Conservation (phyloP, 2,329 filamentous ascomycete genomes). For the Penicillium sclerotiorum region DNA sequence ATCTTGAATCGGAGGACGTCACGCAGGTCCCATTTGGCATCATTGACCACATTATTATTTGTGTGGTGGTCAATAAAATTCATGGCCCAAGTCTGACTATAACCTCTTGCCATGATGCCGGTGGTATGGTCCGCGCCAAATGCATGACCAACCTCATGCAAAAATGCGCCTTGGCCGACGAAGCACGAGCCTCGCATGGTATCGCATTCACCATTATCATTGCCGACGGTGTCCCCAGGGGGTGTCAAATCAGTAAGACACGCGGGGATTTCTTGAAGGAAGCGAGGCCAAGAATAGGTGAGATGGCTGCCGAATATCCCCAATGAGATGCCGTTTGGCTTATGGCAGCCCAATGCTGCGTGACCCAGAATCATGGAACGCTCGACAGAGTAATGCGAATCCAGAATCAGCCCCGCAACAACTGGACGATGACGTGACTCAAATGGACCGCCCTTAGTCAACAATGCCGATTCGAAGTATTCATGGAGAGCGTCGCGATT, state of each 20-base stretch:
- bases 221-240: constrained; percentile 44
- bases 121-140: constrained; percentile 37
- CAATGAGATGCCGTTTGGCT: constrained; percentile 19
- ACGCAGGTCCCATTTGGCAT: constrained; percentile 35
- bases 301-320: constrained; percentile 28
- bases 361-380: constrained; percentile 23
- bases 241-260: constrained; percentile 35
- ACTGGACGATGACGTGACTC: constrained; percentile 16
- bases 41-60: constrained; percentile 26
- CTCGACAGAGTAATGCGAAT: constrained; percentile 20
- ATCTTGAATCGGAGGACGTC: constrained; percentile 29
- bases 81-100: constrained; percentile 47
- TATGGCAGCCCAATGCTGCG: constrained; percentile 24
- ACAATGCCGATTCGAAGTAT: constrained; percentile 20
- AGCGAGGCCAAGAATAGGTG: constrained; percentile 27
- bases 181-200: constrained; percentile 52
- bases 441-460: constrained; percentile 15
- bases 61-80: constrained; percentile 39
- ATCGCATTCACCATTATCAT: constrained; percentile 48
- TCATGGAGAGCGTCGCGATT: constrained; percentile 15
- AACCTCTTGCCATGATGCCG: constrained; percentile 44
- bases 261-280: constrained; percentile 24
- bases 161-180: constrained; percentile 41
- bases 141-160: constrained; percentile 43
- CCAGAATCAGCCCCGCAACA: constrained; percentile 24